Conservation (phyloP, 768 basidiomycete genomes). For the Panaeolus cyanescens region DNA sequence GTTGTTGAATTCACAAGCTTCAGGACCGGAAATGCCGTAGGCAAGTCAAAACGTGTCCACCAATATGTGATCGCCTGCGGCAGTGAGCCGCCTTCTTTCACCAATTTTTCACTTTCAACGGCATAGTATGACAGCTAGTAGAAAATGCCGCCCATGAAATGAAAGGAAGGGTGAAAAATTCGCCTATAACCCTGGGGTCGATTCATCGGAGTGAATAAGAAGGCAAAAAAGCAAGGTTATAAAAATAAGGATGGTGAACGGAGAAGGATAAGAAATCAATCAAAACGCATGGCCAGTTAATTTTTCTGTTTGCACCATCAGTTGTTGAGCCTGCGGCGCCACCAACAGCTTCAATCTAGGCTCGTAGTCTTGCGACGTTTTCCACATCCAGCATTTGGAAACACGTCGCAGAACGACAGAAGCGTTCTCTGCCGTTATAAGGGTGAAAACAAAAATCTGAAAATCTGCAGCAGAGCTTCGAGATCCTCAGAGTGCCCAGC, state of each 20-base stretch:
- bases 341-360: background rate
- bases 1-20: background rate
- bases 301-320: background rate
- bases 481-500: background rate
- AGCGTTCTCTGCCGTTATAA: background rate
- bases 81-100: background rate
- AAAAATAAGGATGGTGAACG: background rate
- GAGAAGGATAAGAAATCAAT: background rate
- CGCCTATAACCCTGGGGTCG: background rate
- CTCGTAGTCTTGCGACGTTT: background rate
- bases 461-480: background rate
- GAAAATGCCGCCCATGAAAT: slow-evolving; percentile 1
- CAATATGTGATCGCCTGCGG: background rate
- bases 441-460: background rate
- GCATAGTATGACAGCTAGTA: background rate
- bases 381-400: background rate
- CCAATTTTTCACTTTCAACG: slow-evolving; percentile 1
- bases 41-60: background rate
- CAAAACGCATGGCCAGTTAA: background rate
- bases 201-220: background rate
- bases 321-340: slow-evolving; percentile 1
- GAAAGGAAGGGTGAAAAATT: background rate
- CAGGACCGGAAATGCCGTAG: slow-evolving; percentile 3
- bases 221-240: background rate
- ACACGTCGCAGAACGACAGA: background rate